phyloP scores from a whole-genome alignment of 192 early-diverging fungal species.

The Podila horticola region DNA sequence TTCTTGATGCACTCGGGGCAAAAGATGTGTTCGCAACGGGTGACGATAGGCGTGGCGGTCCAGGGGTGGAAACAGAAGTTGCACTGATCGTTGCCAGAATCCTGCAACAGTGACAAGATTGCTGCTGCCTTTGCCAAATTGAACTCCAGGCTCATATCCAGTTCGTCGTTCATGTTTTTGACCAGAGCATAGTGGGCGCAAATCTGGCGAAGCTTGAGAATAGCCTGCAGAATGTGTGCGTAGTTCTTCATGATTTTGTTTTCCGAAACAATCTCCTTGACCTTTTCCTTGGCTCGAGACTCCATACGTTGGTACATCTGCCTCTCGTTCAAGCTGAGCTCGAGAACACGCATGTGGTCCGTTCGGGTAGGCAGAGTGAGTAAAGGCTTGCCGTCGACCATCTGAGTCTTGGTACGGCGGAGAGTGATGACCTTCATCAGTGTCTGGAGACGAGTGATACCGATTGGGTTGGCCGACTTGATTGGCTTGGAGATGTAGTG shows the following conservation, averaged over 20 bases:
- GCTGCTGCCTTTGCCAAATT: conserved; percentile 33
- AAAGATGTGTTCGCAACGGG: conserved; percentile 52
- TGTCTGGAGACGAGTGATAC: conserved; percentile 63
- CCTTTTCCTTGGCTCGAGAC: conserved; percentile 68
- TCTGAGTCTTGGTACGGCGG: conserved; percentile 89
- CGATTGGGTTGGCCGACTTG: conserved; percentile 49
- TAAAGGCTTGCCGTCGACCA: conserved; percentile 78
- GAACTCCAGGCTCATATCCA: conserved; percentile 44
- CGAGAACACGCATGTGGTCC: conserved; percentile 66
- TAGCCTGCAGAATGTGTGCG: conserved; percentile 68
- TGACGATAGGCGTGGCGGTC: conserved; percentile 34
- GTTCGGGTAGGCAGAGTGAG: conserved; percentile 77
- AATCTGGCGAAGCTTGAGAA: conserved; percentile 58
- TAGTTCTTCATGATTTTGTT: conserved; percentile 78
- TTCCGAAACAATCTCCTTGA: conserved; percentile 62
- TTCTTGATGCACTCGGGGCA: conserved; percentile 52
- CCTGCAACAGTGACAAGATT: conserved; percentile 36
- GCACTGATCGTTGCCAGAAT: conserved; percentile 53
- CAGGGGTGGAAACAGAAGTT: conserved; percentile 36
- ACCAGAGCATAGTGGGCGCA: conserved; percentile 52
- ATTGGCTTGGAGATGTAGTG: conserved; percentile 53
- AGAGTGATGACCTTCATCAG: conserved; percentile 82
- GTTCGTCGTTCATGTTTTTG: conserved; percentile 40
- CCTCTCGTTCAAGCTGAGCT: conserved; percentile 69
- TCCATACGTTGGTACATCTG: conserved; percentile 78